Base-by-base conservation (phyloP, 257 asterid species). In the Eustoma russellianum region DNA sequence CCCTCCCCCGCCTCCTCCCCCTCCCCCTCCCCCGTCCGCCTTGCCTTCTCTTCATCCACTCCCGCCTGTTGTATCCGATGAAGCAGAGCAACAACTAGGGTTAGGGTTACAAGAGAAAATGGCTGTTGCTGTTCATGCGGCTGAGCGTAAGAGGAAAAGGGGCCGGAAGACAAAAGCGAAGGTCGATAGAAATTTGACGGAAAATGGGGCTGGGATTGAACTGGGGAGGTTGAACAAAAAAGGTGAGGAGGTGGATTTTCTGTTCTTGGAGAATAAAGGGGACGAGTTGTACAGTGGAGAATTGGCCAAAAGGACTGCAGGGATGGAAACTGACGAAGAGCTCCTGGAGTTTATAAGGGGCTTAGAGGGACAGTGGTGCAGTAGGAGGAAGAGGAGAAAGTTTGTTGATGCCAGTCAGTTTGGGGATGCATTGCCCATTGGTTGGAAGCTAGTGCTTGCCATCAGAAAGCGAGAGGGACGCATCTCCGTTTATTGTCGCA, bases 301-400 rank as follows among this genome's bases (percentile, higher is more conserved):
- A 50, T 64, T 91, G 88, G 63, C 57, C 79, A 79, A 45, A 62
- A 80, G 83, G 79, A 79, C 87, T 5, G 57, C 43, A 47, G 95
- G 96, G 5, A 57, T 86, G 73, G 83, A 75, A 60, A 80, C 73
- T 14, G 96, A 86, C 65, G 96, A 73, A 55, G 80, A 54, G 51
- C 68, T 76, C 69, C 67, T 82, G 53, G 94, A 77, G 44, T 72
- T 83, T 57, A 66, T 91, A 75, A 56, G 73, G 69, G 74, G 69
- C 33, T 66, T 91, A 79, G 92, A 91, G 57, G 98, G 98, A 24
- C 78, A 80, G 60, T 91, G 98, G 98, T 73, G 95, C 68, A 91
- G 98, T 72, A 80, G 81, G 74, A 83, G 98, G 85, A 80, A 68
- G 85, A 84, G 64, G 83, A 91, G 96, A 83, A 91, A 82, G 74